Conservation (phyloP, 2,329 filamentous ascomycete genomes). For the Pezicula carpinea region DNA sequence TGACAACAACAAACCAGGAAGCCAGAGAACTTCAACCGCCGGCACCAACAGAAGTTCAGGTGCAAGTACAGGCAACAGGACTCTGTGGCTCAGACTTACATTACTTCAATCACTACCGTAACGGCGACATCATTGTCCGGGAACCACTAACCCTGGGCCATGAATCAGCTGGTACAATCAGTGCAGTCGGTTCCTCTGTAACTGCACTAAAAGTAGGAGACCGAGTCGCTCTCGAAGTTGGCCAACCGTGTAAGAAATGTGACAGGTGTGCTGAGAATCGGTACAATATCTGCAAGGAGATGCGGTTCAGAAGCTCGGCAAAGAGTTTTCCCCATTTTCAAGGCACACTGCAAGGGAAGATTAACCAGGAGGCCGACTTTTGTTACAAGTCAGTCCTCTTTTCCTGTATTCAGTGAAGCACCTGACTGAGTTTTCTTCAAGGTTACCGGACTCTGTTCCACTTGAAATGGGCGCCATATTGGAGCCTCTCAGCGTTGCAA, state of each 20-base stretch:
- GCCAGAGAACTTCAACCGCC: conserved; percentile 20
- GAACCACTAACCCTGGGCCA: conserved; percentile 89
- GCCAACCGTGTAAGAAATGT: conserved; percentile 85
- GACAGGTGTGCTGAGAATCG: conserved; percentile 84
- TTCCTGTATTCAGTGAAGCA: background rate
- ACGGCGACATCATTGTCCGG: conserved; percentile 90
- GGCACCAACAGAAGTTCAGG: conserved; percentile 60
- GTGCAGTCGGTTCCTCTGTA: conserved; percentile 77
- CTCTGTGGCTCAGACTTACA: conserved; percentile 97
- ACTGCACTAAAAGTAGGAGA: conserved; percentile 76
- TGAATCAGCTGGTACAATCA: conserved; percentile 80
- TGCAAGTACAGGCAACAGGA: conserved; percentile 87
- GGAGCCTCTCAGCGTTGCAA: conserved; percentile 83
- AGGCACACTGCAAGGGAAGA: conserved; percentile 29
- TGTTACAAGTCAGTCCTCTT: conserved; percentile 65
- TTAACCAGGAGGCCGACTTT: conserved; percentile 93
- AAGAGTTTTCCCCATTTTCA: conserved; percentile 31
- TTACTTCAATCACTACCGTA: conserved; percentile 94
- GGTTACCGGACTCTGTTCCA: conserved; percentile 51
- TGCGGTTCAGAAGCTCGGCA: conserved; percentile 31
- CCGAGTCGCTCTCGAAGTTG: conserved; percentile 89
- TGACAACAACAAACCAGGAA: conserved; percentile 20
- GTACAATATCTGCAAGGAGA: conserved; percentile 84
- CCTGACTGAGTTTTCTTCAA: background rate
- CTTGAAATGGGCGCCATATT: conserved; percentile 87